A percentile compares a stretch with the other conserved stretches of the same genome.
These are phyloP conservation scores for Thermothielavioides terrestris DNA, from an alignment of 495 filamentous ascomycete genomes.

Conservation along the genomic window DNA sequence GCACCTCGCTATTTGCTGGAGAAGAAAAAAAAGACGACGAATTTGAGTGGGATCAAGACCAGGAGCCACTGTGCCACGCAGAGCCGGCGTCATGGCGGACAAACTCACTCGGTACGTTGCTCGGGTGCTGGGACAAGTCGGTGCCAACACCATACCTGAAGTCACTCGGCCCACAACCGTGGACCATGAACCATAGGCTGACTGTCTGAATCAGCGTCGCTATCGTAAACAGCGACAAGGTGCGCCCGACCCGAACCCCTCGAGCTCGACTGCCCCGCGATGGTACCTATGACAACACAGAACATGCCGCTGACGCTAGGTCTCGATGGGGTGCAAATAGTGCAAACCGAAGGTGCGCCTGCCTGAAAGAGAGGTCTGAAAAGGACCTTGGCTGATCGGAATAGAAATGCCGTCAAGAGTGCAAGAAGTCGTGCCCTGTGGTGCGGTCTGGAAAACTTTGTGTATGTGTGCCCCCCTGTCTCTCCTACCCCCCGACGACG, in stretches of 20 bases:
- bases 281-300: neutral
- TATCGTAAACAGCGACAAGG: constrained; percentile 96
- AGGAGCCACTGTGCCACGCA: neutral
- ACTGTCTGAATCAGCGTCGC: constrained; percentile 60
- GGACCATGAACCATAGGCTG: neutral
- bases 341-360: constrained; percentile 87
- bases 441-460: constrained; percentile 96
- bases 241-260: constrained; percentile 37
- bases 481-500: neutral
- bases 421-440: constrained; percentile 97
- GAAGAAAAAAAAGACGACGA: no score
- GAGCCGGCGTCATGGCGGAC: constrained; percentile 24
- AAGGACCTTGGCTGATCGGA: constrained; percentile 6
- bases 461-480: constrained; percentile 5
- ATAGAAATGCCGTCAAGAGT: constrained; percentile 68
- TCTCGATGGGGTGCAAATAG: constrained; percentile 36
- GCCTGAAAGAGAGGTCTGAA: no score
- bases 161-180: neutral
- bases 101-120: constrained; percentile 30
- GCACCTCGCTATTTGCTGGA: neutral
- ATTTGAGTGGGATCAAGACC: no score
- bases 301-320: constrained; percentile 3
- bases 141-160: no score
- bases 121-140: neutral
- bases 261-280: neutral